These are phyloP conservation scores for Candida berthetii DNA, from an alignment of 805 yeast genomes.

Conservation along the genomic window DNA sequence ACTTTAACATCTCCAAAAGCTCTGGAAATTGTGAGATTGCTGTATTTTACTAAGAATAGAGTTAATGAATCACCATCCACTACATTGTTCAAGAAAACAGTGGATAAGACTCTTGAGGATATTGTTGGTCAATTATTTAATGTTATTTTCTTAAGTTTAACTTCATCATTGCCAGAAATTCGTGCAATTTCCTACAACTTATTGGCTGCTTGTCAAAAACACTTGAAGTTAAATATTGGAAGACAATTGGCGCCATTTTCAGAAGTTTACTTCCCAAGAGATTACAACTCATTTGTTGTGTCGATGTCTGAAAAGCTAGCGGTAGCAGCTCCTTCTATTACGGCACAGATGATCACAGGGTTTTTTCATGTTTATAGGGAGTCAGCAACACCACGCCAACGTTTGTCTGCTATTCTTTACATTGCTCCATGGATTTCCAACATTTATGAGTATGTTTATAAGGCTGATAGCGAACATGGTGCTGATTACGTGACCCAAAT, in stretches of 20 bases:
- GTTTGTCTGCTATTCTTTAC: constrained; percentile 30
- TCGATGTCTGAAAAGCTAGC: constrained; percentile 56
- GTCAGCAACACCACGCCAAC: constrained; percentile 25
- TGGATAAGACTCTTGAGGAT: constrained; percentile 24
- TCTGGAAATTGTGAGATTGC: constrained; percentile 61
- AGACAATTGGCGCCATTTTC: constrained; percentile 46
- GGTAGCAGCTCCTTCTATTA: constrained; percentile 44
- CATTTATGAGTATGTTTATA: constrained; percentile 49
- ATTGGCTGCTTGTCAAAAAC: constrained; percentile 52
- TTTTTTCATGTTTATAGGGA: constrained; percentile 46
- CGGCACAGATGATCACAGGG: constrained; percentile 47
- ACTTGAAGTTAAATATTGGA: constrained; percentile 57
- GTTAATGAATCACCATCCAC: constrained; percentile 24
- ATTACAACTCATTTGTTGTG: constrained; percentile 54
- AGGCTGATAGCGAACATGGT: constrained; percentile 51
- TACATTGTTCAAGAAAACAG: constrained; percentile 4
- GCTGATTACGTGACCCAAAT: constrained; percentile 53
- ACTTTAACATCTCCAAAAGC: constrained; percentile 43
- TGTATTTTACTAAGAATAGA: constrained; percentile 61
- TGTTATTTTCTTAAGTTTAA: constrained; percentile 60
- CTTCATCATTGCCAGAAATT: constrained; percentile 52
- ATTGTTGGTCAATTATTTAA: constrained; percentile 58
- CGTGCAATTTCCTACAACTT: constrained; percentile 59
- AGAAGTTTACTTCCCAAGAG: constrained; percentile 63
- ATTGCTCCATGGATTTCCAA: constrained; percentile 74